Percentiles rank a stretch among this genome's conserved stretches.
Evolutionary conservation across 2,329 filamentous ascomycete species (phyloP).

Genomic region (Trichophyton benhamiae): DNA sequence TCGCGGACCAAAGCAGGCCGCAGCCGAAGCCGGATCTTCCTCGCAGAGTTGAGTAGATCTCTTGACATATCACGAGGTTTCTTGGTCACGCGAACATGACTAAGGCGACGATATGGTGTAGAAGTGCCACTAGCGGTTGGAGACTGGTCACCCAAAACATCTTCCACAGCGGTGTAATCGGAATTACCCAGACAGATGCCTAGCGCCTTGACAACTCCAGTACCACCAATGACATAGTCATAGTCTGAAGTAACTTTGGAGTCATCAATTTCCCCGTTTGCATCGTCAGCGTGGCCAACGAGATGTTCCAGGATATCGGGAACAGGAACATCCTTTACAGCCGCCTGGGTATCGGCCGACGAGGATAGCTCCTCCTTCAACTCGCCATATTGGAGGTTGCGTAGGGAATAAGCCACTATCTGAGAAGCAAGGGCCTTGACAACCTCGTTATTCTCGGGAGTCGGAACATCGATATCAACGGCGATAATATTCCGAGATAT

Average conservation of each 20-base stretch:
- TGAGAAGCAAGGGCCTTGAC: slow-evolving; percentile 87
- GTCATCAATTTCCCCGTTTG: slow-evolving; percentile 43
- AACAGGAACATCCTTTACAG: slow-evolving; percentile 46
- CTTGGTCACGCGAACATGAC: slow-evolving; percentile 37
- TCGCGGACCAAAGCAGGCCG: slow-evolving; percentile 74
- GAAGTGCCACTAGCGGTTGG: slow-evolving; percentile 40
- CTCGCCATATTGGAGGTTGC: slow-evolving; percentile 73
- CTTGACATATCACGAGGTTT: slow-evolving; percentile 90
- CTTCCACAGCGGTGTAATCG: slow-evolving; percentile 33
- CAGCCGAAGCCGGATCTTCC: slow-evolving; percentile 73
- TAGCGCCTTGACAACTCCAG: slow-evolving; percentile 86
- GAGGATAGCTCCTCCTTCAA: slow-evolving; percentile 46
- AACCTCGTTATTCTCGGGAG: slow-evolving; percentile 68
- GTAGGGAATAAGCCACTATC: slow-evolving; percentile 84
- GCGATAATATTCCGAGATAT: slow-evolving; percentile 75
- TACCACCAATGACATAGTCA: slow-evolving; percentile 91
- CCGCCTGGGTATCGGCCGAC: slow-evolving; percentile 30
- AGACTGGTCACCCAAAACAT: slow-evolving; percentile 26
- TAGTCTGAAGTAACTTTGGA: slow-evolving; percentile 66
- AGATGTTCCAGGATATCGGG: slow-evolving; percentile 79
- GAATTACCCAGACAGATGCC: slow-evolving; percentile 81
- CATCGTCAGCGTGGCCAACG: slow-evolving; percentile 55
- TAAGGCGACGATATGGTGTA: slow-evolving; percentile 43
- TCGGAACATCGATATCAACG: slow-evolving; percentile 82
- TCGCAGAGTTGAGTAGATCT: slow-evolving; percentile 71